phyloP scores from a whole-genome alignment of 2,329 filamentous ascomycete genomes.

The Fusarium torulosum region DNA sequence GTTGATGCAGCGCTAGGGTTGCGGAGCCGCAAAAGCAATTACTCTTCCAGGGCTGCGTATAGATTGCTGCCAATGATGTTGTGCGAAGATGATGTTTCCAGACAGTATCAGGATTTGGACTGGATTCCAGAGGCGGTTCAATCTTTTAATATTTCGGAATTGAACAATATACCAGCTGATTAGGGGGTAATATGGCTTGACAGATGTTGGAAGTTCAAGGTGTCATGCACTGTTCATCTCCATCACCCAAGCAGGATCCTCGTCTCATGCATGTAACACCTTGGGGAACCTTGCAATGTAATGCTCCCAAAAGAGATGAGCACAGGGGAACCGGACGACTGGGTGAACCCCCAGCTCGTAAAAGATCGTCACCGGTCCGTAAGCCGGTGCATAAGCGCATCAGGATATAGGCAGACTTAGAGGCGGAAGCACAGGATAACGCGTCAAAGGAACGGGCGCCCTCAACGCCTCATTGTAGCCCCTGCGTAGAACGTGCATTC shows the following conservation, averaged over 20 bases:
- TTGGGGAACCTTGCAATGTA: constrained; percentile 10
- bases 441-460: background rate
- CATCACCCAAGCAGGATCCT: background rate
- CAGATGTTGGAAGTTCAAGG: too few relatives aligned
- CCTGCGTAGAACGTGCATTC: constrained; percentile 2
- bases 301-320: constrained; percentile 1
- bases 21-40: constrained; percentile 38
- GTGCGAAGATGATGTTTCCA: background rate
- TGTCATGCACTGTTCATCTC: background rate
- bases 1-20: background rate
- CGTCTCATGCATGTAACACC: background rate
- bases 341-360: background rate
- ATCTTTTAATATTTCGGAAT: fast-evolving
- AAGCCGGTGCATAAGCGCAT: constrained; percentile 15
- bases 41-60: background rate
- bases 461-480: constrained; percentile 5
- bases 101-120: background rate
- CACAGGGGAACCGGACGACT: constrained; percentile 1
- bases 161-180: too few relatives aligned
- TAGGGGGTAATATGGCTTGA: too few relatives aligned
- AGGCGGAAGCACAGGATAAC: constrained; percentile 1
- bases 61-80: background rate
- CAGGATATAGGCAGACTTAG: background rate
- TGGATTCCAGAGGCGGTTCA: background rate
- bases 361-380: constrained; percentile 29